A percentile compares a stretch with the other conserved stretches of the same genome.
phyloP scores from a whole-genome alignment of 2,329 filamentous ascomycete genomes.

The Pseudocercospora fijiensis region DNA sequence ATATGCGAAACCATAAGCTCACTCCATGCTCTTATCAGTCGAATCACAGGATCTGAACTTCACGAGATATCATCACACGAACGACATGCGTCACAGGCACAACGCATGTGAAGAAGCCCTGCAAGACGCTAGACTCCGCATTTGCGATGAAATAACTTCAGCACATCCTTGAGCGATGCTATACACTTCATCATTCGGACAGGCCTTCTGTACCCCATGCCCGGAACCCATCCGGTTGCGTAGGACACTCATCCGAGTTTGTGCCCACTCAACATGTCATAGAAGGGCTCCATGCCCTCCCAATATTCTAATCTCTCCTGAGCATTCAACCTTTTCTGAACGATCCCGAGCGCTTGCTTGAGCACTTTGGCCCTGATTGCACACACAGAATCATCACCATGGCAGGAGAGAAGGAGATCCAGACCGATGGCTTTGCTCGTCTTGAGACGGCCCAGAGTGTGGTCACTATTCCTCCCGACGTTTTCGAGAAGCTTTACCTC shows the following conservation, averaged over 20 bases:
- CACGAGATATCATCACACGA: background rate
- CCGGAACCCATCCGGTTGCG: background rate
- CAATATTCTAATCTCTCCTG: background rate
- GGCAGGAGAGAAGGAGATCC: background rate
- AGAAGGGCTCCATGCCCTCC: background rate
- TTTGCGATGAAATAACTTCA: background rate
- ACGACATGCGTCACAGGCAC: background rate
- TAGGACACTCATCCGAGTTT: background rate
- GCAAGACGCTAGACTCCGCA: background rate
- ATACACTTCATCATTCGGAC: background rate
- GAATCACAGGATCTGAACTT: background rate
- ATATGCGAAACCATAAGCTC: background rate
- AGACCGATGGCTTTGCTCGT: background rate
- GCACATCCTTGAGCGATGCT: background rate
- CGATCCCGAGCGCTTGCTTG: background rate
- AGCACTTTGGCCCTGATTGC: background rate
- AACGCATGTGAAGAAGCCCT: background rate
- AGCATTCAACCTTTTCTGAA: background rate
- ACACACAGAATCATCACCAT: background rate
- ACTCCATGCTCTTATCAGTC: background rate
- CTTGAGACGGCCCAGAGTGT: background rate
- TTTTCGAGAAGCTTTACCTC: slow-evolving; percentile 55
- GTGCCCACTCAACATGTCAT: background rate
- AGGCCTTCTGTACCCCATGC: background rate
- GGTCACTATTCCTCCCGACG: slow-evolving; percentile 40